These are phyloP conservation scores for Notholithocarpus densiflorus DNA, from an alignment of 306 rosid species.

Conservation along the genomic window DNA sequence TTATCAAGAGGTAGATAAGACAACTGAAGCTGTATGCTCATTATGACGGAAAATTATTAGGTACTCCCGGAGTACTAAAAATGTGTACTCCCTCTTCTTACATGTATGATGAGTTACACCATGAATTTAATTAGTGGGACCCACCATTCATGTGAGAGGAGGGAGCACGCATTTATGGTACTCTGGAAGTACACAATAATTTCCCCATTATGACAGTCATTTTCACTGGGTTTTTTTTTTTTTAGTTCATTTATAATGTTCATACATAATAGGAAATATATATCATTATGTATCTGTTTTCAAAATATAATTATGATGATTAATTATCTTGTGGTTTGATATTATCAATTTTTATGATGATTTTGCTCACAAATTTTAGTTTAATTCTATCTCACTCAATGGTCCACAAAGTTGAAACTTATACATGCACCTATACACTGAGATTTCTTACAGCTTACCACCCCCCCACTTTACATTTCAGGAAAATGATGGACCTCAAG, in stretches of 20 bases:
- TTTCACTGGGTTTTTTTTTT: too few species aligned
- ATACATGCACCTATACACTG: slow-evolving; percentile 1
- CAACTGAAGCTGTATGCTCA: too few species aligned
- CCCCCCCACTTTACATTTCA: slow-evolving; percentile 33
- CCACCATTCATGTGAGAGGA: too few species aligned
- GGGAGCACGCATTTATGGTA: too few species aligned
- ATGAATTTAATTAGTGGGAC: too few species aligned
- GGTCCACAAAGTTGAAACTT: background rate
- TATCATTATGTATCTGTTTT: background rate
- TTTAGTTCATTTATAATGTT: background rate
- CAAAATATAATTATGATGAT: background rate
- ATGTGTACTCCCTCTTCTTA: too few species aligned
- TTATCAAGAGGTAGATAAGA: too few species aligned
- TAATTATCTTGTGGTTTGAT: background rate
- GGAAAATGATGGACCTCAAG: slow-evolving; percentile 68
- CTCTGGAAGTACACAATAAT: too few species aligned
- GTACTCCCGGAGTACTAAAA: too few species aligned
- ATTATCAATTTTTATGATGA: background rate
- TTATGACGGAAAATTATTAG: too few species aligned
- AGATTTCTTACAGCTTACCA: slow-evolving; percentile 2
- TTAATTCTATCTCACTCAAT: background rate
- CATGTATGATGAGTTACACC: too few species aligned
- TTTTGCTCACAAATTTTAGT: background rate
- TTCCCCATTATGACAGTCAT: background rate
- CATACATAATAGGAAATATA: background rate